Conservation (phyloP, 129 eudicot species). For the Heracleum sosnowskyi region DNA sequence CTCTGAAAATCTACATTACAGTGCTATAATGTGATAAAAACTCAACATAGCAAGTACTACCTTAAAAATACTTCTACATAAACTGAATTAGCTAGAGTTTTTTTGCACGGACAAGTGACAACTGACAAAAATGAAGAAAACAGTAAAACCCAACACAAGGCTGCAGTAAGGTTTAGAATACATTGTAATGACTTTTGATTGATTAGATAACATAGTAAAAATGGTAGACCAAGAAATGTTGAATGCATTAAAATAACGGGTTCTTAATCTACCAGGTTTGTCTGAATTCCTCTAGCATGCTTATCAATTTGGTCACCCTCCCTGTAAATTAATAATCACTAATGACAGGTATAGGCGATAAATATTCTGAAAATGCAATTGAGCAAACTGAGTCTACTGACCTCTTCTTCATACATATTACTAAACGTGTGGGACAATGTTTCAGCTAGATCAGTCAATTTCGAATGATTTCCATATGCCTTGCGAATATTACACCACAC, state of each 20-base stretch:
- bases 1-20: background rate
- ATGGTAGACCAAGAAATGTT: background rate
- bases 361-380: constrained; percentile 1
- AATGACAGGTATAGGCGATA: background rate
- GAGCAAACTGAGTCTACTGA: constrained; percentile 19
- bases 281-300: background rate
- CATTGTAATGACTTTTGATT: background rate
- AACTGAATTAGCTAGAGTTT: background rate
- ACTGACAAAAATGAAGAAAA: background rate
- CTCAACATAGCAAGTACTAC: background rate
- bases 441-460: constrained; percentile 44
- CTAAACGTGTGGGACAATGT: constrained; percentile 47
- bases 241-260: background rate
- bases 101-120: background rate
- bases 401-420: constrained; percentile 72
- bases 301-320: background rate
- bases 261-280: background rate
- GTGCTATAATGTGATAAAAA: background rate
- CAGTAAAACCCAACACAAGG: background rate
- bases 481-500: constrained; percentile 66
- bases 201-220: background rate
- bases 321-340: background rate
- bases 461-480: constrained; percentile 45
- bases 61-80: background rate
- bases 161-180: background rate